Conservation (phyloP, 2,329 filamentous ascomycete genomes). For the Verticillium nubilum region DNA sequence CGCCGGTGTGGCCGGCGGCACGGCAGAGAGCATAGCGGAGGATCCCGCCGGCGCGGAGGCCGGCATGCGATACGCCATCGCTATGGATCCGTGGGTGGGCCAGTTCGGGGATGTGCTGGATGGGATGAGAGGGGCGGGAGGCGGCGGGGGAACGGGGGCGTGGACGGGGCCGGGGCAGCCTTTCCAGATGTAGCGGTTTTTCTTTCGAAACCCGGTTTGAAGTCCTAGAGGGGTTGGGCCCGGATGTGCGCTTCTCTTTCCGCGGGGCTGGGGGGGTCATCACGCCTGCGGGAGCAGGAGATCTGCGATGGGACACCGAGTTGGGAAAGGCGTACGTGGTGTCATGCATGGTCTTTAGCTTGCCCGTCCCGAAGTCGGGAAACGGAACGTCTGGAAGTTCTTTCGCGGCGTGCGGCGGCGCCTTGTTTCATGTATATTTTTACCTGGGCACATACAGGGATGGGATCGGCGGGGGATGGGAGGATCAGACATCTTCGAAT, state of each 20-base stretch:
- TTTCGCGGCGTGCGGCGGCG: neutral
- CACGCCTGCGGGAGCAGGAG: too few species aligned
- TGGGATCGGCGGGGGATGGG: neutral
- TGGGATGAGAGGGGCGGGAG: constrained; percentile 19
- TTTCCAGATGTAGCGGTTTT: constrained; percentile 1
- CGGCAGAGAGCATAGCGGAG: neutral
- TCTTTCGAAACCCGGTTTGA: too few species aligned
- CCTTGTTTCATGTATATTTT: neutral
- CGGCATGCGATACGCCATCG: constrained; percentile 27
- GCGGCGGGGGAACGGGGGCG: neutral
- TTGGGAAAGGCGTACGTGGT: too few species aligned
- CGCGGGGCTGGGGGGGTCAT: too few species aligned
- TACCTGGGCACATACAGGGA: neutral
- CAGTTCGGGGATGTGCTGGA: constrained; percentile 31
- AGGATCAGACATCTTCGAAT: neutral
- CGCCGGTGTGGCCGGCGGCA: constrained; percentile 5
- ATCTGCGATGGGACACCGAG: too few species aligned
- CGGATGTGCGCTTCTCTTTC: too few species aligned
- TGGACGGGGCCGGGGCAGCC: neutral
- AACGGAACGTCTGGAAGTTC: neutral
- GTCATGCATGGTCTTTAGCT: too few species aligned
- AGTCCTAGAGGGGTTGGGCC: too few species aligned
- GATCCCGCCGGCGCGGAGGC: constrained; percentile 16
- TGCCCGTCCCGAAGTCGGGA: neutral
- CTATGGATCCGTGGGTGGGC: constrained; percentile 33